Base-by-base conservation (phyloP, 1,284 basidiomycete genomes). In the Limonomyces culmigenus region DNA sequence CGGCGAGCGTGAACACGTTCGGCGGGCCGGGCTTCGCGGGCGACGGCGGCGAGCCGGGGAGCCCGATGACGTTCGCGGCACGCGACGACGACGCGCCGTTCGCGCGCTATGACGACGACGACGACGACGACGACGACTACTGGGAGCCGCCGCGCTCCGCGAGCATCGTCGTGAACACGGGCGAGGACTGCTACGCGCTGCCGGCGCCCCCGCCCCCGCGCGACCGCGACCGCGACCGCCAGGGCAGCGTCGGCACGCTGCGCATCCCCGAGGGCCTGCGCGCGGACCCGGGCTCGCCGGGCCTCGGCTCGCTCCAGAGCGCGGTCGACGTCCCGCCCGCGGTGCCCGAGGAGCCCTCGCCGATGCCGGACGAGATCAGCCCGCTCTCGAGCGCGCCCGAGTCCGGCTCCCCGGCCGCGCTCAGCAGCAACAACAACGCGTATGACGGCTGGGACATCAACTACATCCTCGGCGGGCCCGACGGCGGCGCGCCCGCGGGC, bases 1-100 rank as follows among this genome's bases (percentile, higher is more conserved):
- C 58, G 2, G 61, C 62, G 17, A 72, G 67, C 3, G 60, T 59
- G 39, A 56, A 66, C 45, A 70, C 69, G 0, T 70, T 72, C 32
- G 50, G 43, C 40, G 43, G 39, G 36, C 45, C 20, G 17, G 19
- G 33, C 16, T 21, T 3, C 17, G 19, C 18, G 8, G 19, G 35
- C 15, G 17, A 17, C 14, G 36, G n/a, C 8, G 29, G 16, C 15
- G 36, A 21, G 14, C 3, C 4, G 4, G 17, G 15, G 10, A 17
- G 29, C 14, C 20, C 29, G 16, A 19, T 19, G 12, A n/a, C n/a
- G n/a, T 14, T 14, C 29, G n/a, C 23, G 29, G 23, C 12, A 15
- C 4, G n/a, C 5, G 13, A 15, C 25, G 14, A 21, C 23, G 23
- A 10, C 20, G 35, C 20, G 11, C 12, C 33, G 33, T 53, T 55